These are phyloP conservation scores for Candida verbasci DNA, from an alignment of 805 yeast genomes.

Conservation along the genomic window DNA sequence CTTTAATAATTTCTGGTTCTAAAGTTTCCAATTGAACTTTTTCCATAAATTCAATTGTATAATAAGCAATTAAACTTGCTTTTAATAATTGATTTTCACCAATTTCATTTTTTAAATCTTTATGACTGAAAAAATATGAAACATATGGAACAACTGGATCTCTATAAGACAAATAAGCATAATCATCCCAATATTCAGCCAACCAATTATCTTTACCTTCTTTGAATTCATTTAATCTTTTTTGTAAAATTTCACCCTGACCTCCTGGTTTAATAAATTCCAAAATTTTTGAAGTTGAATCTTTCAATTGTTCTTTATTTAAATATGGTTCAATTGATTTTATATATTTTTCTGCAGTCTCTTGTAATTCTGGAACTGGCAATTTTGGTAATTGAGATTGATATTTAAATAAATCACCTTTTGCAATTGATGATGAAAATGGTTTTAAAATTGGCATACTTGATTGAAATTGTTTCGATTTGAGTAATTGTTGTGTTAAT, in stretches of 20 bases:
- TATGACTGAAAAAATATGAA: slow-evolving; percentile 84
- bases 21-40: slow-evolving; percentile 66
- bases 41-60: slow-evolving; percentile 64
- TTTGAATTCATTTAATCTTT: slow-evolving; percentile 57
- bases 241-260: slow-evolving; percentile 63
- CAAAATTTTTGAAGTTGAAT: slow-evolving; percentile 53
- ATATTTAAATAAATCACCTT: slow-evolving; percentile 67
- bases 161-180: slow-evolving; percentile 83
- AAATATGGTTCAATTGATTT: slow-evolving; percentile 68
- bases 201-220: slow-evolving; percentile 78
- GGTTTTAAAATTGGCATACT: slow-evolving; percentile 16
- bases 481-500: slow-evolving; percentile 4
- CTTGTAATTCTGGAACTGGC: slow-evolving; percentile 80
- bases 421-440: slow-evolving; percentile 27
- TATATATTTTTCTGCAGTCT: slow-evolving; percentile 67
- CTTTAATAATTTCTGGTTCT: slow-evolving; percentile 75
- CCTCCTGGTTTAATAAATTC: slow-evolving; percentile 55
- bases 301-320: slow-evolving; percentile 44
- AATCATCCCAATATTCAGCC: slow-evolving; percentile 88
- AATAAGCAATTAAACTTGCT: slow-evolving; percentile 69
- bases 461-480: neutral
- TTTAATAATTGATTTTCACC: slow-evolving; percentile 65
- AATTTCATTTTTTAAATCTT: slow-evolving; percentile 54
- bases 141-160: slow-evolving; percentile 96
- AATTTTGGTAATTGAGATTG: slow-evolving; percentile 74